These are phyloP conservation scores for Hanseniaspora mollemarum DNA, from an alignment of 805 yeast genomes.

Conservation along the genomic window DNA sequence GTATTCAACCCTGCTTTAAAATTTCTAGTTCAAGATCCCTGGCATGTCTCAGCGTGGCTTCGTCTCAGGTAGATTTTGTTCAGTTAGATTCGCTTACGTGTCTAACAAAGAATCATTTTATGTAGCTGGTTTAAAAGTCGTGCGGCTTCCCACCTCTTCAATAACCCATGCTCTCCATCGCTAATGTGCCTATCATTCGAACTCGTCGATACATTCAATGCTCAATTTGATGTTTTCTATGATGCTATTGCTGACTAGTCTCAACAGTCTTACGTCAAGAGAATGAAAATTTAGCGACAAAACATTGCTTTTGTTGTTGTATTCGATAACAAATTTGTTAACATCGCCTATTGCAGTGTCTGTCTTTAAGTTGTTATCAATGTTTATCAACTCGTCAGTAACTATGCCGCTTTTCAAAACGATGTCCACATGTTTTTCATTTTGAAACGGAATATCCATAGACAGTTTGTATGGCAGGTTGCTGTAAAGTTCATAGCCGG, in stretches of 20 bases:
- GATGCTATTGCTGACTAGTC: slow-evolving; percentile 9
- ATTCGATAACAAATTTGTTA: slow-evolving; percentile 10
- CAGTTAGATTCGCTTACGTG: too few species aligned
- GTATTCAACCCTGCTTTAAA: too few species aligned
- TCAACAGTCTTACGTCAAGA: neutral
- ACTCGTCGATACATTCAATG: slow-evolving; percentile 13
- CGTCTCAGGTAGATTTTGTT: too few species aligned
- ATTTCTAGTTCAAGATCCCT: too few species aligned
- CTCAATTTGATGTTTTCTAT: slow-evolving; percentile 11
- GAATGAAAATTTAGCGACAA: slow-evolving; percentile 2
- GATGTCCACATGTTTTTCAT: slow-evolving; percentile 5
- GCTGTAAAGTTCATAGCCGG: neutral
- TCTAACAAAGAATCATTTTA: too few species aligned
- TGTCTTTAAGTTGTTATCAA: neutral
- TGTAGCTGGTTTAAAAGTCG: too few species aligned
- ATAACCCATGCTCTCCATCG: too few species aligned
- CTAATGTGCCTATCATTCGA: too few species aligned
- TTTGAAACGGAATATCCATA: neutral
- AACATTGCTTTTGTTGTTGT: neutral
- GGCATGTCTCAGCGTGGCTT: too few species aligned
- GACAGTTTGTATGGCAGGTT: neutral
- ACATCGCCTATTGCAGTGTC: slow-evolving; percentile 6
- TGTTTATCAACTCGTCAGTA: slow-evolving; percentile 13
- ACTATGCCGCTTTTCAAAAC: slow-evolving; percentile 3
- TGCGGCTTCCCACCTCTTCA: too few species aligned